phyloP scores from a whole-genome alignment of 495 filamentous ascomycete species.

The Aspergillus coremiiformis region DNA sequence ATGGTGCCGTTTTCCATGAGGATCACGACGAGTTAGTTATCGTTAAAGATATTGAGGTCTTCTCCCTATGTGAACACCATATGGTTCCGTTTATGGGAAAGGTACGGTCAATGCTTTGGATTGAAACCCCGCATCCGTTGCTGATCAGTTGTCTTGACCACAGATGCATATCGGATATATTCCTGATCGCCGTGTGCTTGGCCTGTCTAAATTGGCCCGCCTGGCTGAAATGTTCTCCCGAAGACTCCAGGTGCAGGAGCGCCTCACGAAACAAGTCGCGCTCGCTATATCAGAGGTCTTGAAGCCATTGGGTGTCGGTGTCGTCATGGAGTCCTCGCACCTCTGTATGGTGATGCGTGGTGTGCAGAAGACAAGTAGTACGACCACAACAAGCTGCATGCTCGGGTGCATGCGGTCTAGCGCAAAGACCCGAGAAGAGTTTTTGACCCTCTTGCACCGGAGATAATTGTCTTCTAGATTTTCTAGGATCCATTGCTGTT shows the following conservation, averaged over 20 bases:
- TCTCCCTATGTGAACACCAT: slow-evolving; percentile 94
- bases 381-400: slow-evolving; percentile 92
- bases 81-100: slow-evolving; percentile 94
- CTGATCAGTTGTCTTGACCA: slow-evolving; percentile 12
- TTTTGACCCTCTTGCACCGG: slow-evolving; percentile 72
- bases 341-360: slow-evolving; percentile 99
- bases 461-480: slow-evolving; percentile 22
- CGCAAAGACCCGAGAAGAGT: slow-evolving; percentile 91
- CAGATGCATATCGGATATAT: slow-evolving; percentile 99
- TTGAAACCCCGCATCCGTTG: neutral
- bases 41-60: slow-evolving; percentile 95
- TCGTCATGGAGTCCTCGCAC: slow-evolving; percentile 96
- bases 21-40: slow-evolving; percentile 96
- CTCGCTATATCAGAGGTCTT: slow-evolving; percentile 88
- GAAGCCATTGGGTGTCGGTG: slow-evolving; percentile 82
- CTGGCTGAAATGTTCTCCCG: slow-evolving; percentile 97
- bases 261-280: slow-evolving; percentile 91
- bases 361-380: slow-evolving; percentile 80
- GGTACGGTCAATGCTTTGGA: slow-evolving; percentile 38
- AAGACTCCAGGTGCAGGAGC: slow-evolving; percentile 88
- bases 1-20: slow-evolving; percentile 92
- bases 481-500: slow-evolving; percentile 14
- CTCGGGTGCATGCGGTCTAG: slow-evolving; percentile 87
- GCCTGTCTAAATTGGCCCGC: slow-evolving; percentile 88
- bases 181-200: slow-evolving; percentile 75